Base-by-base conservation (phyloP, 495 filamentous ascomycete genomes). In the Tuber calosporum region DNA sequence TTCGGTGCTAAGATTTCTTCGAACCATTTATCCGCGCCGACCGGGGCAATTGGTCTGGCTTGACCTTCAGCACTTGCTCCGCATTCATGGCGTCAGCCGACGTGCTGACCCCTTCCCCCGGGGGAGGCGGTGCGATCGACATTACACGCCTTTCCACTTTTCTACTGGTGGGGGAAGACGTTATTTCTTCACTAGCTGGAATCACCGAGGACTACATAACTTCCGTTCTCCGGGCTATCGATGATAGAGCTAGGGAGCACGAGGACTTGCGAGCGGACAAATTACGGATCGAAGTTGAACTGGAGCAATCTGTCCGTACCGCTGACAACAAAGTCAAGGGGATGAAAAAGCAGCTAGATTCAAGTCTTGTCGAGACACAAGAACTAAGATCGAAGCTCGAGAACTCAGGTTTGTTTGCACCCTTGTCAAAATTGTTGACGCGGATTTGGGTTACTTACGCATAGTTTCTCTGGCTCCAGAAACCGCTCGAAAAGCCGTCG, bases 211-310 rank as follows among this genome's bases (percentile, higher is more conserved):
- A 79, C 38, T 81, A 74, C 71, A 72, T 81, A 43, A 73, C 73
- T 26, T 75, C 71, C 4, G 79, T 81, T 67, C 74, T 81, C 67
- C 34, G 41, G 43, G 86, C 87, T 4, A 87, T 97, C 68, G 86
- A 88, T 36, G 84, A 85, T 40, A 96, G 92, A 83, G 91, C 92
- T 40, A 90, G 88, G 68, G 93, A 97, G 77, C 87, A 87, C 77
- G 93, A 97, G 77, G 87, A 89, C 53, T 83, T 94, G 20, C 89
- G 88, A 74, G 89, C 94, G 9, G 90, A 95, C 66, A 97, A 96
- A 82, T 86, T 96, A 66, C 90, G 90, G 69, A 82, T 91, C 22
- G 92, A 93, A 72, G 92, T 98, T n/a, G 95, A 98, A 84, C 85
- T 98, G 15, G 95, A 98, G 82, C 94, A 91, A 83, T 89, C 90